These are phyloP conservation scores for Tulasnella sp. DNA, from an alignment of 768 basidiomycete genomes.

Conservation along the genomic window DNA sequence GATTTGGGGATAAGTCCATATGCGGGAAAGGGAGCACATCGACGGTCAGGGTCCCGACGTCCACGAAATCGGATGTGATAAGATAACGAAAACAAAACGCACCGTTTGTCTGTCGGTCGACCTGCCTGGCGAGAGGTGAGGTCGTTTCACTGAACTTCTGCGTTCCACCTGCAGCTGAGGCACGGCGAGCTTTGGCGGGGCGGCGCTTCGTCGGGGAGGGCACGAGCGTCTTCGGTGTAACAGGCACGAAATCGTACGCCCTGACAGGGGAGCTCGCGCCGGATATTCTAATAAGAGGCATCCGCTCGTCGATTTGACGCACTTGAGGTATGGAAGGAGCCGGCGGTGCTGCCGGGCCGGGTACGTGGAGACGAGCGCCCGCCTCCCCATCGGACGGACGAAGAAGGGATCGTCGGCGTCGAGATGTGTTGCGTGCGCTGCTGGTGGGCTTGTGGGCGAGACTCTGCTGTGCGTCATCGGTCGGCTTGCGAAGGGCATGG, in stretches of 20 bases:
- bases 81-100: neutral
- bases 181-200: neutral
- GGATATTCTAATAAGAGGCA: conserved; percentile 1
- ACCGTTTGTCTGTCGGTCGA: conserved; percentile 13
- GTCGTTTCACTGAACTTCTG: neutral
- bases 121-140: neutral
- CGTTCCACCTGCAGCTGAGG: neutral
- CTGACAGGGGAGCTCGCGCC: neutral
- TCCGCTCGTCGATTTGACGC: conserved; percentile 1
- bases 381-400: neutral
- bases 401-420: neutral
- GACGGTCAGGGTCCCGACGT: neutral
- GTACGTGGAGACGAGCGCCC: neutral
- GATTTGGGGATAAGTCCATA: neutral
- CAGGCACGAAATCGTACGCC: neutral
- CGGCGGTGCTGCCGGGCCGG: neutral
- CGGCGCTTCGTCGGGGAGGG: neutral
- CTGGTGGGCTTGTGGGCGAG: neutral
- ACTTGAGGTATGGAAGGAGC: neutral
- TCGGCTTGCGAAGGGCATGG: neutral
- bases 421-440: neutral
- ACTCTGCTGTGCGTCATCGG: neutral
- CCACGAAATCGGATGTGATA: neutral
- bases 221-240: neutral
- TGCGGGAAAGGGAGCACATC: neutral